A percentile compares a stretch with the other conserved stretches of the same genome.
These are phyloP conservation scores for Acacia crassicarpa DNA, from an alignment of 306 rosid genomes.

Conservation along the genomic window DNA sequence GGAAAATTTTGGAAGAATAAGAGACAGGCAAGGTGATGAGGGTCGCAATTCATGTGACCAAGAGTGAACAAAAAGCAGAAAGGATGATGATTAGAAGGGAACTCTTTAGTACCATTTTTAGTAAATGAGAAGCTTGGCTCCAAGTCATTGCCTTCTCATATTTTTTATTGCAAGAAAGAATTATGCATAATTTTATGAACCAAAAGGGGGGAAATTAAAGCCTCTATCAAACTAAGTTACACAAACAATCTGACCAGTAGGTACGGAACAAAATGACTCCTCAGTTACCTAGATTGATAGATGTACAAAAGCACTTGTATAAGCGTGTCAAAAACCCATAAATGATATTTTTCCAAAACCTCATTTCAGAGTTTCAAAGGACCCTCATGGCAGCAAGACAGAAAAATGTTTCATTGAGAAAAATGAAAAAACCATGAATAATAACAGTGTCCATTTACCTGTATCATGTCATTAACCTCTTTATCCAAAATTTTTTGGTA, in stretches of 20 bases:
- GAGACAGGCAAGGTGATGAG: not conserved
- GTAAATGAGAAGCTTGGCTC: constrained; percentile 9
- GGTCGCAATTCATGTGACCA: not conserved
- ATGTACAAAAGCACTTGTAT: not conserved
- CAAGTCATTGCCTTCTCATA: not conserved
- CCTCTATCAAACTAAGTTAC: not conserved
- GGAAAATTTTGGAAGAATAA: constrained; percentile 9
- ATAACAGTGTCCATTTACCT: constrained; percentile 39
- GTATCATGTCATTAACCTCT: constrained; percentile 35
- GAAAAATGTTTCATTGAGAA: not conserved
- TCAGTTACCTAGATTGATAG: not conserved
- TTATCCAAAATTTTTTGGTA: constrained; percentile 34
- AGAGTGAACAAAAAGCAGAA: not conserved
- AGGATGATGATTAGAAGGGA: not conserved
- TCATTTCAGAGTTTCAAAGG: not conserved
- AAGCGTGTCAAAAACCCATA: not conserved
- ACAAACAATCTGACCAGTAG: not conserved
- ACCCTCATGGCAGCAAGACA: not conserved
- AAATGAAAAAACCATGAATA: not conserved
- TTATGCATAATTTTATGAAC: not conserved
- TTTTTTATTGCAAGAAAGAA: not conserved
- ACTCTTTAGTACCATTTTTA: not conserved
- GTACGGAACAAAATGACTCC: not conserved
- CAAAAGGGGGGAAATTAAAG: not conserved
- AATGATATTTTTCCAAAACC: not conserved